Evolutionary conservation across 352 stramenopile genomes (phyloP), one percentile per base, ranked within the genome.

Genomic region (Pythium dissimile): DNA sequence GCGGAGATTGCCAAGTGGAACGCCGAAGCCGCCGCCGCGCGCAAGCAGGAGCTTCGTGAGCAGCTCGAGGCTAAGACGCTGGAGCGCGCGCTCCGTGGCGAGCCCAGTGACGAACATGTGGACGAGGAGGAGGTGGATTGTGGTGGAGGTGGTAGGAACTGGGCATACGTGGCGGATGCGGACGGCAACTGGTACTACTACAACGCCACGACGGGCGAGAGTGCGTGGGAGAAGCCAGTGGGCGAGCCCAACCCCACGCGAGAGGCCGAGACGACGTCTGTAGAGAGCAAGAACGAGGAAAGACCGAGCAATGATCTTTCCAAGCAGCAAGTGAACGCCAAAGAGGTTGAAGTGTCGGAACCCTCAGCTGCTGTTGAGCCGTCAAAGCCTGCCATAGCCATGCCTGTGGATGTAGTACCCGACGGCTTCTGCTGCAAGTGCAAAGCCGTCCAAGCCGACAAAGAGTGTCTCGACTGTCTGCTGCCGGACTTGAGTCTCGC

Each of bases 151-250:
- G 6, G n/a, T n/a, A n/a, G n/a, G n/a, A n/a, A n/a, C n/a, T 88
- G 79, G 79, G 27, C 58, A 12, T 50, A 71, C 15, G 27, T 75
- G 11, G 20, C 15, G 3, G 75, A 88, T 49, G 69, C 72, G 24
- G 75, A 79, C 50, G 75, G 69, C 8, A 80, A 86, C n/a, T 35
- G 49, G 12, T 92, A 92, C 28, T 92, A 76, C 65, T 89, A 77
- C 62, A 88, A 89, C 28, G 50, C 69, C 9, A 45, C 23, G 2
- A 87, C 76, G 5, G 62, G 56, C 18, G 67, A 80, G 54, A 88
- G 73, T 35, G 62, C 62, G 6, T 92, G 82, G 82, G 74, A 82
- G 11, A 62, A 66, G 42, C 77, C 74, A 20, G 52, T 12, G 79
- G 72, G 80, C 8, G 55, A 61, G 41, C 71, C 68, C 8, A 50